Percentiles rank a stretch among this genome's conserved stretches.
Conservation (phyloP, 2,329 filamentous ascomycete genomes). For the Hymenoscyphus fructigenus region DNA sequence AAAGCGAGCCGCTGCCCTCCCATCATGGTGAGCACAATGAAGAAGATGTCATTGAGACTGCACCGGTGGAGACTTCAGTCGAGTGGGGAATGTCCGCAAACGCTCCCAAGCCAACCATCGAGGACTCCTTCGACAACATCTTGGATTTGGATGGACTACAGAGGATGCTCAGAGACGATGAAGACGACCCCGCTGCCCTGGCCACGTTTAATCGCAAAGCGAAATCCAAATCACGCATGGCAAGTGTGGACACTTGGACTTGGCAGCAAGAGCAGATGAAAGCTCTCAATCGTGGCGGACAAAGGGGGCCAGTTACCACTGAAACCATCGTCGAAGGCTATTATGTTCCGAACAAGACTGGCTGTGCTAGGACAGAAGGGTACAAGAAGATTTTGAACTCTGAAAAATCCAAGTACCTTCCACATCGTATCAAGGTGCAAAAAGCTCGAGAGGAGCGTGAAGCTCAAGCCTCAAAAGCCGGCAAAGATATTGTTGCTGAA, state of each 20-base stretch:
- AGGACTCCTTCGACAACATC: conserved; percentile 62
- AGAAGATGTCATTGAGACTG: conserved; percentile 39
- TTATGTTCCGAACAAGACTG: conserved; percentile 83
- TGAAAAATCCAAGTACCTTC: conserved; percentile 97
- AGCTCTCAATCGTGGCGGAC: conserved; percentile 59
- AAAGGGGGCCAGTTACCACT: conserved; percentile 43
- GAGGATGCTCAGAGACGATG: conserved; percentile 65
- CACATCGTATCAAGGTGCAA: conserved; percentile 95
- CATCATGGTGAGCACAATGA: conserved; percentile 35
- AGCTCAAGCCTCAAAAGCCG: conserved; percentile 66
- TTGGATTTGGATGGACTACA: conserved; percentile 73
- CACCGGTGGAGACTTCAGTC: conserved; percentile 44
- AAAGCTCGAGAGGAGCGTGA: conserved; percentile 90
- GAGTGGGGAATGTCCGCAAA: conserved; percentile 59
- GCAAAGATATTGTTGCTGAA: conserved; percentile 62
- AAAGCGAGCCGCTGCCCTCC: conserved; percentile 39
- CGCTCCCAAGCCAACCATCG: conserved; percentile 61
- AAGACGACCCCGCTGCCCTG: conserved; percentile 59
- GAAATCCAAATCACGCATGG: conserved; percentile 41
- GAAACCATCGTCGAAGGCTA: conserved; percentile 57
- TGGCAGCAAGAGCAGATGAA: conserved; percentile 74
- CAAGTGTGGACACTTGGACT: conserved; percentile 62
- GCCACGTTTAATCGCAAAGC: conserved; percentile 45
- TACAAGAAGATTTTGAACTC: conserved; percentile 94
- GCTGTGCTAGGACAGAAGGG: conserved; percentile 87